Evolutionary conservation across 495 filamentous ascomycete genomes (phyloP).

Genomic region (Trichoderma gamsii): DNA sequence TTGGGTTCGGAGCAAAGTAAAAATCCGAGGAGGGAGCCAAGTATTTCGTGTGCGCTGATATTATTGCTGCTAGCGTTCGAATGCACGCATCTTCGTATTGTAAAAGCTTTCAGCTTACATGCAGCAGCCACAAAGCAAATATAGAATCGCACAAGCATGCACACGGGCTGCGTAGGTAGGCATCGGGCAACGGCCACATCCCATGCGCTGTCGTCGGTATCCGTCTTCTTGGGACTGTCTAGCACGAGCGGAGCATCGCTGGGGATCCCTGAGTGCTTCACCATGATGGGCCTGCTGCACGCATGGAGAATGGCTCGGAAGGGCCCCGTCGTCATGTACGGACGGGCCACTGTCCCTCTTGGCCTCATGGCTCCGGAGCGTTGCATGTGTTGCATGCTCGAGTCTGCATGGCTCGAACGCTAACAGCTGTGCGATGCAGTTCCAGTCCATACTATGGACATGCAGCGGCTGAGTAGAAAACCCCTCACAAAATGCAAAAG

Average conservation of each 20-base stretch:
- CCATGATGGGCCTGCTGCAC: not conserved
- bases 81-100: not conserved
- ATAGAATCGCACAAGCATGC: not conserved
- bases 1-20: no score
- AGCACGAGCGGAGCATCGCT: slow-evolving; percentile 7
- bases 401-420: not conserved
- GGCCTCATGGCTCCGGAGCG: not conserved
- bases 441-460: not conserved
- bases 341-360: not conserved
- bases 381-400: not conserved
- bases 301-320: slow-evolving; percentile 3
- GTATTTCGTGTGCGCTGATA: not conserved
- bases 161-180: not conserved
- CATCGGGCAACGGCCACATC: not conserved
- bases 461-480: not conserved
- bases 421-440: not conserved
- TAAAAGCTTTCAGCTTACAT: not conserved
- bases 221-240: not conserved
- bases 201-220: not conserved
- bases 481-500: not conserved
- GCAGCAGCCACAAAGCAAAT: slow-evolving; percentile 1
- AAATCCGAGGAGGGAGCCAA: no score
- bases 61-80: not conserved
- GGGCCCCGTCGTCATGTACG: not conserved
- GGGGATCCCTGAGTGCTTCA: slow-evolving; percentile 11